A percentile compares a stretch with the other conserved stretches of the same genome.
phyloP scores from a whole-genome alignment of 768 basidiomycete species.

The Phaeolepiota aurea region DNA sequence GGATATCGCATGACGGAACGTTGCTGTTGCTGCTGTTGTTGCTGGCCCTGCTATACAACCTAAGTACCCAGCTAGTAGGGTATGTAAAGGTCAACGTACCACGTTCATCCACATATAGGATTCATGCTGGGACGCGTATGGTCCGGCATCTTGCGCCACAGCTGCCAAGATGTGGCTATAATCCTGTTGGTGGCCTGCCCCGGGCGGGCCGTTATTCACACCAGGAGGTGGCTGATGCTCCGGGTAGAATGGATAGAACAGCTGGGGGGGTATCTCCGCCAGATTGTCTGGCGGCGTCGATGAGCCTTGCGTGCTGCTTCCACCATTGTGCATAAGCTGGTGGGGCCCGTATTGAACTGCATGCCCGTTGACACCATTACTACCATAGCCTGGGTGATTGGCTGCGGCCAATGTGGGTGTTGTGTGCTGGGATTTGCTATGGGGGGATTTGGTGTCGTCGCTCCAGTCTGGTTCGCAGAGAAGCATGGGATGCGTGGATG shows the following conservation, averaged over 20 bases:
- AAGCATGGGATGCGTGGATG: conserved; percentile 32
- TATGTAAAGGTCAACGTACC: conserved; percentile 22
- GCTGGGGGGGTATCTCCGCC: conserved; percentile 56
- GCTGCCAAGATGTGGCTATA: conserved; percentile 51
- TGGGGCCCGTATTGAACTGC: conserved; percentile 22
- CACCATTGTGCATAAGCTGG: conserved; percentile 25
- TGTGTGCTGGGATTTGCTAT: conserved; percentile 28
- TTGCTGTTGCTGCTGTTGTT: neutral
- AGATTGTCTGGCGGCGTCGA: conserved; percentile 37
- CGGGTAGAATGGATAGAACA: conserved; percentile 78
- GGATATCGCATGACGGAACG: neutral
- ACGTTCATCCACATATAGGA: conserved; percentile 42
- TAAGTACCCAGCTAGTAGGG: neutral
- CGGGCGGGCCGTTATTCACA: conserved; percentile 10
- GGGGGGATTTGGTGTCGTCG: conserved; percentile 28
- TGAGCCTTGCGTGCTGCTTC: conserved; percentile 19
- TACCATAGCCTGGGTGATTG: conserved; percentile 10
- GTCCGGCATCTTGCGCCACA: conserved; percentile 44
- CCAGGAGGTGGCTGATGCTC: conserved; percentile 27
- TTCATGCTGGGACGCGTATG: conserved; percentile 53
- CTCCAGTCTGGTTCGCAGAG: conserved; percentile 49
- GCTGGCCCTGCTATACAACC: neutral
- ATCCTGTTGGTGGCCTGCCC: conserved; percentile 22
- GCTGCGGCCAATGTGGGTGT: conserved; percentile 32
- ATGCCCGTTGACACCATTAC: conserved; percentile 6